phyloP scores from a whole-genome alignment of 805 yeast genomes.

The Yarrowia divulgata region DNA sequence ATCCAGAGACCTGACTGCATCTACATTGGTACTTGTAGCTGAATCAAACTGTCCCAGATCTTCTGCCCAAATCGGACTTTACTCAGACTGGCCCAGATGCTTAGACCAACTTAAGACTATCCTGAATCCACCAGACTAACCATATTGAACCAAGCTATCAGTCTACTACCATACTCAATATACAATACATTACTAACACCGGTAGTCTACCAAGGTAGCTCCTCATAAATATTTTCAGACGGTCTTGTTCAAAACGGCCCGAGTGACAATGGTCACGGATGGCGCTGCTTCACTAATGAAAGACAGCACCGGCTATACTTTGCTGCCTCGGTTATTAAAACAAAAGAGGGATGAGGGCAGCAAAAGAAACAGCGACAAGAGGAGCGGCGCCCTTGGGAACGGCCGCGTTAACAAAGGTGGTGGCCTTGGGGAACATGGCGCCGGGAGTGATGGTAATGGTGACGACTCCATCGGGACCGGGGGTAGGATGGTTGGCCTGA shows the following conservation, averaged over 20 bases:
- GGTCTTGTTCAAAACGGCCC: neutral
- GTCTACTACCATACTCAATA: neutral
- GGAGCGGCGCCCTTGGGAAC: conserved; percentile 16
- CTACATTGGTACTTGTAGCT: too few species aligned
- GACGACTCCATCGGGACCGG: conserved; percentile 19
- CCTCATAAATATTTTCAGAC: conserved; percentile 30
- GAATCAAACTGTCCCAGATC: too few species aligned
- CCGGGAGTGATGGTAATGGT: conserved; percentile 31
- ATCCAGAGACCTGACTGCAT: too few species aligned
- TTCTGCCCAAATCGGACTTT: too few species aligned
- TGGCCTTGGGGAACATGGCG: conserved; percentile 6
- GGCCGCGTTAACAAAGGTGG: conserved; percentile 1
- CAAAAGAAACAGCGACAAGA: conserved; percentile 19
- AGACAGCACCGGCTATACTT: conserved; percentile 14
- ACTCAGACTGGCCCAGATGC: too few species aligned
- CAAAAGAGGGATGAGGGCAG: conserved; percentile 25
- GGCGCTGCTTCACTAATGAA: neutral
- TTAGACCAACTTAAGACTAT: too few species aligned
- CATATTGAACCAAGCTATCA: too few species aligned
- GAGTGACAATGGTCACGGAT: conserved; percentile 13
- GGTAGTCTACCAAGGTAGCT: conserved; percentile 18
- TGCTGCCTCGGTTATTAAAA: conserved; percentile 3
- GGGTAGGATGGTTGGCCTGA: neutral
- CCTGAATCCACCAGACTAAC: too few species aligned
- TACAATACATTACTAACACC: conserved; percentile 17